These are phyloP conservation scores for Phytophthora tubulina DNA, from an alignment of 352 stramenopile species.

Conservation along the genomic window DNA sequence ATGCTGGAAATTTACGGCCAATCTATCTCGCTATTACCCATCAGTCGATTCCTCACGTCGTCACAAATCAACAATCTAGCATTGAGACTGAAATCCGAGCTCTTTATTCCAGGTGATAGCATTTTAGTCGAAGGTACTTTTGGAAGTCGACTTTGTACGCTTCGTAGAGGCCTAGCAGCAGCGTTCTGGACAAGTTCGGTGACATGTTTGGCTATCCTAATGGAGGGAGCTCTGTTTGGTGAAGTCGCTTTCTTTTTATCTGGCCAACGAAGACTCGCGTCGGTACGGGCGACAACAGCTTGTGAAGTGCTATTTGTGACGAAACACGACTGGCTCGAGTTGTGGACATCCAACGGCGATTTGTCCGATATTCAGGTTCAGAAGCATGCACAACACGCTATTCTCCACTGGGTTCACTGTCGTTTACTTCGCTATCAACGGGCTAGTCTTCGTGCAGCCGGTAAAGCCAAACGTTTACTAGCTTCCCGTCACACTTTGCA, in stretches of 20 bases:
- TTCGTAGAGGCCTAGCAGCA: slow-evolving; percentile 61
- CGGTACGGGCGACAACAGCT: slow-evolving; percentile 62
- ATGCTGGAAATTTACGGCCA: slow-evolving; percentile 80
- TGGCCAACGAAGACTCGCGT: slow-evolving; percentile 64
- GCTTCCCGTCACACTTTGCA: slow-evolving; percentile 19
- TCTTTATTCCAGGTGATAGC: slow-evolving; percentile 77
- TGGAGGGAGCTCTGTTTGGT: slow-evolving; percentile 73
- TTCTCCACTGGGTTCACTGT: slow-evolving; percentile 65
- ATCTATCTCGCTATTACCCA: slow-evolving; percentile 55
- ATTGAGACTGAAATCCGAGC: slow-evolving; percentile 62
- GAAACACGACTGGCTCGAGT: slow-evolving; percentile 68
- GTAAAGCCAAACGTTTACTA: slow-evolving; percentile 51
- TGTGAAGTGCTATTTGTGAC: slow-evolving; percentile 75
- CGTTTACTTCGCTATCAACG: slow-evolving; percentile 57
- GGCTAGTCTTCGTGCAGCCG: slow-evolving; percentile 45
- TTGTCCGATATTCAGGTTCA: slow-evolving; percentile 57
- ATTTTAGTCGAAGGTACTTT: slow-evolving; percentile 70
- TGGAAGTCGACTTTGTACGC: slow-evolving; percentile 64
- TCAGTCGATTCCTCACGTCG: slow-evolving; percentile 66
- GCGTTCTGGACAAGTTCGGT: slow-evolving; percentile 66
- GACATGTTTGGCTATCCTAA: slow-evolving; percentile 63
- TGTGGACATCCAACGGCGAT: slow-evolving; percentile 55
- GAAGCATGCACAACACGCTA: slow-evolving; percentile 61
- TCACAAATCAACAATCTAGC: slow-evolving; percentile 77
- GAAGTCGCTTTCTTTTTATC: slow-evolving; percentile 79